These are phyloP conservation scores for Metschnikowia matae DNA, from an alignment of 805 yeast species.

Conservation along the genomic window DNA sequence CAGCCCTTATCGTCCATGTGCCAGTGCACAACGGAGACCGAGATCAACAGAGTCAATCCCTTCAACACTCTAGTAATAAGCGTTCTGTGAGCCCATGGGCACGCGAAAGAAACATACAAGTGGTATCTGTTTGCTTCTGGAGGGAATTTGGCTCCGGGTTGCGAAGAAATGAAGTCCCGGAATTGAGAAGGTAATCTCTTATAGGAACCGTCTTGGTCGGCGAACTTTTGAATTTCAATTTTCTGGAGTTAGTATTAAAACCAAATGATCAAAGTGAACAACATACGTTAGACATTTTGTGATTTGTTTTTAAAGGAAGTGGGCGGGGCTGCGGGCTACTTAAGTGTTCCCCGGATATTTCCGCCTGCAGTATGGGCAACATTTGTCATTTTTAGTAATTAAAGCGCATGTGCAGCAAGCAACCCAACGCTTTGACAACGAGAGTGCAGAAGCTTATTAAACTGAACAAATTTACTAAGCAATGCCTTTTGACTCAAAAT, in stretches of 20 bases:
- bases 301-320: background rate
- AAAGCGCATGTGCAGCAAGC: background rate
- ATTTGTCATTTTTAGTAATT: constrained; percentile 1
- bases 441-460: background rate
- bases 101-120: constrained; percentile 79
- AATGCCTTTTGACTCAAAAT: too few species aligned
- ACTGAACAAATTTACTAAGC: too few species aligned
- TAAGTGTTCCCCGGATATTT: background rate
- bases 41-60: constrained; percentile 57
- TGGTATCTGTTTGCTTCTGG: constrained; percentile 84
- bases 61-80: constrained; percentile 69
- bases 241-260: constrained; percentile 15
- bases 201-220: constrained; percentile 51
- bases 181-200: constrained; percentile 55
- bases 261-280: background rate
- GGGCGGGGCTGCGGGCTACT: background rate
- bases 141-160: constrained; percentile 56
- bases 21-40: constrained; percentile 85
- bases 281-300: constrained; percentile 5
- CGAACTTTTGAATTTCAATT: constrained; percentile 46
- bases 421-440: background rate
- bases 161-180: constrained; percentile 57
- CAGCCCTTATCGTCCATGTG: constrained; percentile 84
- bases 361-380: constrained; percentile 1
- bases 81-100: constrained; percentile 96